Conservation (phyloP, 225 moss, liverwort and hornwort species). For the Sphagnum contortum region DNA sequence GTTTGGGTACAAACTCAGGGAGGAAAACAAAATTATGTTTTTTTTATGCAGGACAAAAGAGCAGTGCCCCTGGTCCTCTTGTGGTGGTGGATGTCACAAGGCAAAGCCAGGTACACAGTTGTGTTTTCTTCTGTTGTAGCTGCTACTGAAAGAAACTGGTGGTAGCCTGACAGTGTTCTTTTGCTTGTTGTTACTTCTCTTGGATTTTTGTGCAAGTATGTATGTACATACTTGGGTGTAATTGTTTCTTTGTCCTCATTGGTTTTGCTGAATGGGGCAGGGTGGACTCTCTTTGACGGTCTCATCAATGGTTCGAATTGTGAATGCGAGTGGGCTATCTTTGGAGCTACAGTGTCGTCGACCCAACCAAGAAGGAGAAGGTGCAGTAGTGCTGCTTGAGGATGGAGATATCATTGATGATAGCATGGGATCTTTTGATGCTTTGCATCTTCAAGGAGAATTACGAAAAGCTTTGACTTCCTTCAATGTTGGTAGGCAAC, state of each 20-base stretch:
- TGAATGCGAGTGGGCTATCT: slow-evolving; percentile 68
- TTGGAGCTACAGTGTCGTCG: slow-evolving; percentile 81
- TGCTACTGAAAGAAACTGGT: too few species aligned
- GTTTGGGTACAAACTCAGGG: too few species aligned
- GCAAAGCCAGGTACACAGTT: slow-evolving; percentile 51
- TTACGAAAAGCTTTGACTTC: slow-evolving; percentile 67
- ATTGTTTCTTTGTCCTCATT: too few species aligned
- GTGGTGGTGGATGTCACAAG: slow-evolving; percentile 80
- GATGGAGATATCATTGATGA: slow-evolving; percentile 90
- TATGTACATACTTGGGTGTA: too few species aligned
- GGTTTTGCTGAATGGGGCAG: slow-evolving; percentile 13
- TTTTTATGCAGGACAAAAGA: slow-evolving; percentile 41
- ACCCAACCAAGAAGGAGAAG: slow-evolving; percentile 63
- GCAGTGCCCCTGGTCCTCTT: slow-evolving; percentile 64
- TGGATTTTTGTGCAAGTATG: too few species aligned
- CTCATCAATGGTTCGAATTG: slow-evolving; percentile 84
- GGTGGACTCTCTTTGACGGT: slow-evolving; percentile 73
- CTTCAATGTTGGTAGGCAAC: slow-evolving; percentile 73
- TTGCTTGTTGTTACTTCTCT: too few species aligned
- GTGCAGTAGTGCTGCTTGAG: slow-evolving; percentile 84
- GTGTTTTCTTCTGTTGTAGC: too few species aligned
- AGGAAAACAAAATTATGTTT: background rate
- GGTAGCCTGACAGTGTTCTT: too few species aligned
- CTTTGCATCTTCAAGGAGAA: slow-evolving; percentile 67
- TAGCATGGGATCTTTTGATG: slow-evolving; percentile 93